Evolutionary conservation across 148 eudicot genomes (phyloP), one percentile per base, ranked within the genome.

Genomic region (Amaranthus hypochondriacus): DNA sequence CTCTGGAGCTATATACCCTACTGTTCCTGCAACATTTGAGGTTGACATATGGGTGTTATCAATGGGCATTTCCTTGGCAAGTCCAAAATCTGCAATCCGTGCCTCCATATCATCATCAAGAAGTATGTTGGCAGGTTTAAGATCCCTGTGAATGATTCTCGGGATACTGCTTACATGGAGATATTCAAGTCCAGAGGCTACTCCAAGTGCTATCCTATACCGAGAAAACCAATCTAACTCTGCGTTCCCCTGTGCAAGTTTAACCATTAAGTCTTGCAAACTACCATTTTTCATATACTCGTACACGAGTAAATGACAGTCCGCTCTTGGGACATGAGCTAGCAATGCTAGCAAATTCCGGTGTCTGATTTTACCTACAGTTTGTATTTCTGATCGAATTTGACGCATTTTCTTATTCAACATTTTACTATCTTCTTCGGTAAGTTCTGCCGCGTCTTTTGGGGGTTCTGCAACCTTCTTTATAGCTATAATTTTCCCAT

Each of bases 241-340:
- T 67, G 73, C 54, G 3, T 14, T 76, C 43, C 89, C 96, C 3
- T 60, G 15, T 6, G 85, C 68, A 1, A 84, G 87, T 4, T 76
- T 59, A 11, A 18, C 60, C 58, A 95, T 81, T 5, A 82, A 47
- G 71, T 92, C 97, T 59, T 92, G 89, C 72, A 95, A 77, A 81
- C 99, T 95, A 0, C 99, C 97, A 57, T 95, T 95, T 52, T 92
- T 92, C 99, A 95, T 92, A 86, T 80, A 89, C 77, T 95, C 97
- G 21, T 95, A 95, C 4, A 95, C 88, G 2, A 92, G 83, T 66
- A 82, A 95, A 69, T 95, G 99, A 68, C 94, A 95, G 54, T 89
- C 83, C 0, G 92, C 89, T n/a, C 92, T 72, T 7, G 97, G 63
- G 66, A 92, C 87, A 67, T 95, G 99, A 51, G 97, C 99, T 52